phyloP scores from a whole-genome alignment of 2,329 filamentous ascomycete species.

The Xylariaceae sp. region DNA sequence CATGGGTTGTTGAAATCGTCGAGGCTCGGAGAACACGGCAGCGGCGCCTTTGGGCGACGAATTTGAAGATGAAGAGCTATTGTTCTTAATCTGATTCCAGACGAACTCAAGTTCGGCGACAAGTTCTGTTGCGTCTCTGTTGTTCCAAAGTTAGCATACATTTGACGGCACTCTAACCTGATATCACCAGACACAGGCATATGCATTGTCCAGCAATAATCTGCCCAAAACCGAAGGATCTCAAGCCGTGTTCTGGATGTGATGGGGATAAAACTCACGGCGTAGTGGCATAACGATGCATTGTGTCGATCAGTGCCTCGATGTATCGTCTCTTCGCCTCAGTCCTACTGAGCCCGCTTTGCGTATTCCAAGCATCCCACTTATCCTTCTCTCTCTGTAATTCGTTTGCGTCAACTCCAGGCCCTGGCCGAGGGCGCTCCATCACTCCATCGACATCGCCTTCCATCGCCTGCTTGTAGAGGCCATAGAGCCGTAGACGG shows the following conservation, averaged over 20 bases:
- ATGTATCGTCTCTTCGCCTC: constrained; percentile 95
- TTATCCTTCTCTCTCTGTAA: constrained; percentile 59
- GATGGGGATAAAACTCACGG: constrained; percentile 47
- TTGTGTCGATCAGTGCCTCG: constrained; percentile 88
- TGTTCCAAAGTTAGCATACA: constrained; percentile 6
- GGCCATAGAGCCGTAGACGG: constrained; percentile 87
- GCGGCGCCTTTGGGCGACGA: constrained; percentile 45
- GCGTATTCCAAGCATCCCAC: constrained; percentile 94
- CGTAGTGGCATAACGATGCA: constrained; percentile 93
- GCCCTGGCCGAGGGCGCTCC: constrained; percentile 63
- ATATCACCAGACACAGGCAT: too few species aligned
- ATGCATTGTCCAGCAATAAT: background rate
- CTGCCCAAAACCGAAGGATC: too few species aligned
- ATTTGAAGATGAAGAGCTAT: constrained; percentile 61
- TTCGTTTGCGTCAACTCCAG: constrained; percentile 47
- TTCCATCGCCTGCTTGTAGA: constrained; percentile 99
- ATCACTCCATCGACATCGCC: constrained; percentile 94
- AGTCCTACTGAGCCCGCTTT: constrained; percentile 77
- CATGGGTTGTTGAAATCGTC: constrained; percentile 40
- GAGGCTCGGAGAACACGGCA: constrained; percentile 33
- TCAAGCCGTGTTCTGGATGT: too few species aligned
- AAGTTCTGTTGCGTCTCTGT: constrained; percentile 75
- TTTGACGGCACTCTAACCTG: background rate
- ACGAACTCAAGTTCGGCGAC: constrained; percentile 97
- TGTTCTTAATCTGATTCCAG: constrained; percentile 96